These are phyloP conservation scores for Vanderwaltozyma yarrowii DNA, from an alignment of 805 yeast genomes.

Conservation along the genomic window DNA sequence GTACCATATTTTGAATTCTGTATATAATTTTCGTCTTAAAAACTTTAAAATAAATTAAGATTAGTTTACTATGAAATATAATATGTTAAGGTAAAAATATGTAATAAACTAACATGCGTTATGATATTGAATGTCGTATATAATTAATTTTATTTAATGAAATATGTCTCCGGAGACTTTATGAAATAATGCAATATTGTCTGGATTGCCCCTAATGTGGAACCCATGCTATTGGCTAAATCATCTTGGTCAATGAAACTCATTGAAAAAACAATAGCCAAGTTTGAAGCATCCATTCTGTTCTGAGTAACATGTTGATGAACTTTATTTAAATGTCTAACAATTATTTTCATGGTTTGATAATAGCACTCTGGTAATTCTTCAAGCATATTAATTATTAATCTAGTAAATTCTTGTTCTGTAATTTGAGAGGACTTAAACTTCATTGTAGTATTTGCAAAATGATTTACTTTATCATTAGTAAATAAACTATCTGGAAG, in stretches of 20 bases:
- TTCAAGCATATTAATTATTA: constrained; percentile 26
- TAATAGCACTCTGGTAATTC: constrained; percentile 58
- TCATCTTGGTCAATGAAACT: constrained; percentile 41
- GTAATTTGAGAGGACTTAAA: constrained; percentile 14
- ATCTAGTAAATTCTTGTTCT: constrained; percentile 17
- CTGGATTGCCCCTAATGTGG: constrained; percentile 45
- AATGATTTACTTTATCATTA: constrained; percentile 49
- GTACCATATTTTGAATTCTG: no score
- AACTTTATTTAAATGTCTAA: constrained; percentile 60
- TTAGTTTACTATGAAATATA: no score
- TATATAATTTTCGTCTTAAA: no score
- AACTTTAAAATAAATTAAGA: no score
- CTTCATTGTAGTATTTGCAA: constrained; percentile 31
- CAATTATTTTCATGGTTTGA: constrained; percentile 53
- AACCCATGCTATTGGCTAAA: constrained; percentile 36
- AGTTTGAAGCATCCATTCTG: constrained; percentile 80
- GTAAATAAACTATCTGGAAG: constrained; percentile 77
- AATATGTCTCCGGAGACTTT: constrained; percentile 29
- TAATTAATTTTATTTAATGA: constrained; percentile 7
- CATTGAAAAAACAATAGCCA: constrained; percentile 81
- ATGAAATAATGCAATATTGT: constrained; percentile 41
- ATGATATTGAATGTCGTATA: no score
- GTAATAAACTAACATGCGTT: no score
- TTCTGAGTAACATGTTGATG: constrained; percentile 57
- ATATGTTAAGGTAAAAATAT: no score